phyloP scores from a whole-genome alignment of 169 alveolate species.

The Plasmodium malariae region DNA sequence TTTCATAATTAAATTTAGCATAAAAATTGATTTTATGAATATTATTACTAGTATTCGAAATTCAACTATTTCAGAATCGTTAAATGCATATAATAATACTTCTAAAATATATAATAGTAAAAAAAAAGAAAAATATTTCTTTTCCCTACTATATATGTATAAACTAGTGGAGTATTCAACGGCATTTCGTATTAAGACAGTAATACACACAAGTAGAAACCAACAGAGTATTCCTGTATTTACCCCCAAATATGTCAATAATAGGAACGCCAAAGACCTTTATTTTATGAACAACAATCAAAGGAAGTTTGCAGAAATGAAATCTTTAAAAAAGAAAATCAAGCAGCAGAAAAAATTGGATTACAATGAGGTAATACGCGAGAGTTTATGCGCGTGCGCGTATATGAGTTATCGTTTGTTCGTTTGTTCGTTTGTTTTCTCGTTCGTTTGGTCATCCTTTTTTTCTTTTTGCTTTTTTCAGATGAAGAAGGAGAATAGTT shows the following conservation, averaged over 20 bases:
- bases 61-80: neutral
- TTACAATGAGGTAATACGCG: slow-evolving; percentile 58
- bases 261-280: slow-evolving; percentile 55
- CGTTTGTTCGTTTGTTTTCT: neutral
- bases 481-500: slow-evolving; percentile 73
- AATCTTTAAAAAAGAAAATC: slow-evolving; percentile 32
- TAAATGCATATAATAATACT: neutral
- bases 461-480: slow-evolving; percentile 10
- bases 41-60: slow-evolving; percentile 1
- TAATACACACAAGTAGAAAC: neutral
- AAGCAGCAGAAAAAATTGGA: slow-evolving; percentile 69
- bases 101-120: neutral
- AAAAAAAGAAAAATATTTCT: slow-evolving; percentile 46
- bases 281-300: slow-evolving; percentile 51
- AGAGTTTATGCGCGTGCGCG: neutral
- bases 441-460: neutral
- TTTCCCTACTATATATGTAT: slow-evolving; percentile 21
- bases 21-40: slow-evolving; percentile 22
- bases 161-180: slow-evolving; percentile 48
- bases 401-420: neutral
- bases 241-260: slow-evolving; percentile 74
- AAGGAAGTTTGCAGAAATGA: slow-evolving; percentile 57
- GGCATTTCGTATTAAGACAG: slow-evolving; percentile 31
- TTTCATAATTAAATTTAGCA: neutral
- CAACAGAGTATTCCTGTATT: slow-evolving; percentile 18